phyloP scores from a whole-genome alignment of 495 filamentous ascomycete genomes.

The Hypoxylon fuscum region DNA sequence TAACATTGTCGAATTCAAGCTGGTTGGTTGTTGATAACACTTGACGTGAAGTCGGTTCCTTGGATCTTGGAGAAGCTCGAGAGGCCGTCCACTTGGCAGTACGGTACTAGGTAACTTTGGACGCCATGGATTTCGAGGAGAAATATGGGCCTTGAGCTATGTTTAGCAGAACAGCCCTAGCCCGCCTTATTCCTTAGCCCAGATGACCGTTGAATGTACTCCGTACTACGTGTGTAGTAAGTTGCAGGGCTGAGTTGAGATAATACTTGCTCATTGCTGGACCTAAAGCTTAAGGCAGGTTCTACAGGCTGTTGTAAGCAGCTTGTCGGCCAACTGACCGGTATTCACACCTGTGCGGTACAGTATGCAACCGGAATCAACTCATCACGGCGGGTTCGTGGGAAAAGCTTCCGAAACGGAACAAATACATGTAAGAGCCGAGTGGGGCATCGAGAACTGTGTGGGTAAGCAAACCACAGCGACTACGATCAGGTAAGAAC shows the following conservation, averaged over 20 bases:
- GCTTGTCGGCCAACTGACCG: conserved; percentile 8
- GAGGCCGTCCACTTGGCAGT: conserved; percentile 13
- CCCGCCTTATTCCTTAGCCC: conserved; percentile 6
- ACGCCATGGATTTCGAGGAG: conserved; percentile 3
- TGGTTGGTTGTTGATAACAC: conserved; percentile 3
- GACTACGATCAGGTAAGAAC: conserved; percentile 36
- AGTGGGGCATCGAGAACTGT: conserved; percentile 17
- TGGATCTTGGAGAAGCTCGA: not conserved
- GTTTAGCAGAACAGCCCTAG: conserved; percentile 25
- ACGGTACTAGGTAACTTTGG: not conserved
- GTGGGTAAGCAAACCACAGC: conserved; percentile 18
- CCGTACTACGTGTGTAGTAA: conserved; percentile 6
- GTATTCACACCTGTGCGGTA: conserved; percentile 7
- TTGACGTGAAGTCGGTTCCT: conserved; percentile 8
- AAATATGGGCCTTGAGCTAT: conserved; percentile 32
- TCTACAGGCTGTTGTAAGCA: conserved; percentile 14
- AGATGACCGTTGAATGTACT: conserved; percentile 15
- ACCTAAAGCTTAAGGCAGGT: conserved; percentile 16
- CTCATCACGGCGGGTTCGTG: conserved; percentile 27
- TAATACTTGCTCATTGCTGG: conserved; percentile 18
- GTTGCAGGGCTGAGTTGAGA: conserved; percentile 33
- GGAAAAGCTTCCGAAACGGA: conserved; percentile 22
- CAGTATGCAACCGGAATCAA: conserved; percentile 20
- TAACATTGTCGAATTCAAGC: conserved; percentile 16
- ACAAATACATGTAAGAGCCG: conserved; percentile 21